Evolutionary conservation across 1,284 basidiomycete genomes (phyloP).

Genomic region (Leccinum pachyderme): DNA sequence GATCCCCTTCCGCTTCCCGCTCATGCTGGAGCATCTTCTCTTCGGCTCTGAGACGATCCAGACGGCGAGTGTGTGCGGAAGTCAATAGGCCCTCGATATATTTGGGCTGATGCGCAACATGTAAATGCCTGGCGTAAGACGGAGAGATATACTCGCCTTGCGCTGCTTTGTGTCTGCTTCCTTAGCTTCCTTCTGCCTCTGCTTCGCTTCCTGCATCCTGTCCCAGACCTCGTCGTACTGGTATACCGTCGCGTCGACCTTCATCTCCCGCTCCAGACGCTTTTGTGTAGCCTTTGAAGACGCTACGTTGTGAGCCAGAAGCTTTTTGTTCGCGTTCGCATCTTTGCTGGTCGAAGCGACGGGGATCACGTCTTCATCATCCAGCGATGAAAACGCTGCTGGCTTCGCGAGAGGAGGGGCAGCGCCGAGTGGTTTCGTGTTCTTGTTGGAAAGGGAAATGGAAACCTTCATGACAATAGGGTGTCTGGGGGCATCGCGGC

Average conservation of each 20-base stretch:
- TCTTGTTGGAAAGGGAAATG: constrained; percentile 65
- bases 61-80: constrained; percentile 83
- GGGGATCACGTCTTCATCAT: constrained; percentile 59
- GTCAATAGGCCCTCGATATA: constrained; percentile 84
- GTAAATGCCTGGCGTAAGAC: constrained; percentile 13
- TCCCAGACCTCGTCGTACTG: constrained; percentile 98
- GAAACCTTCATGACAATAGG: constrained; percentile 68
- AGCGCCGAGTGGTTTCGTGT: constrained; percentile 49
- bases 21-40: constrained; percentile 97
- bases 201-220: constrained; percentile 87
- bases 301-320: constrained; percentile 55
- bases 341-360: constrained; percentile 40
- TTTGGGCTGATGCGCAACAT: constrained; percentile 66
- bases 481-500: not conserved
- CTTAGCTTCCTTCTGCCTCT: constrained; percentile 70
- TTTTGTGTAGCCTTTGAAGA: constrained; percentile 61
- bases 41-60: constrained; percentile 93
- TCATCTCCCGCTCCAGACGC: constrained; percentile 73
- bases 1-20: constrained; percentile 89
- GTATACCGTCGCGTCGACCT: constrained; percentile 82
- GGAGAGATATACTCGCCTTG: constrained; percentile 51
- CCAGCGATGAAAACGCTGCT: constrained; percentile 56
- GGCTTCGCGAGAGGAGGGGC: constrained; percentile 60
- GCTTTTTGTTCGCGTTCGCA: constrained; percentile 48
- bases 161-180: constrained; percentile 70